A percentile compares a stretch with the other conserved stretches of the same genome.
These are phyloP conservation scores for Pestalotiopsis sp. DNA, from an alignment of 2,329 filamentous ascomycete species.

Conservation along the genomic window DNA sequence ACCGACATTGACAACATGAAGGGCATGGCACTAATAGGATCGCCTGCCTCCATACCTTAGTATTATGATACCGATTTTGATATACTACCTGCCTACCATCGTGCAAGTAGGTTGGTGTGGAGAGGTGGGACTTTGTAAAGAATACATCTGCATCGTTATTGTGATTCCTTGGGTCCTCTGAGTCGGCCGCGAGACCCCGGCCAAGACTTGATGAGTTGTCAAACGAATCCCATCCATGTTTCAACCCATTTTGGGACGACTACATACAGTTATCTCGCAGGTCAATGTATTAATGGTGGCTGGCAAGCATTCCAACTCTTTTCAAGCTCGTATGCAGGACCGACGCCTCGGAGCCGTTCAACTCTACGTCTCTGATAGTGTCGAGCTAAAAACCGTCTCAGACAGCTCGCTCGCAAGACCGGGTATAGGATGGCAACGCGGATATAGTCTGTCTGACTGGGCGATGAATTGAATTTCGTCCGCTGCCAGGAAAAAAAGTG, in stretches of 20 bases:
- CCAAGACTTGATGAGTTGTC: background rate
- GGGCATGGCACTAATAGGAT: background rate
- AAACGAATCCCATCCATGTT: background rate
- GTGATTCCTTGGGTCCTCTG: background rate
- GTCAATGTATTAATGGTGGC: background rate
- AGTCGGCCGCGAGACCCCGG: background rate
- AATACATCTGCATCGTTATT: background rate
- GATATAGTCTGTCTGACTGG: background rate
- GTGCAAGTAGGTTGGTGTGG: background rate
- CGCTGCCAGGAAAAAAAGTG: no score
- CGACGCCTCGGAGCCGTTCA: background rate
- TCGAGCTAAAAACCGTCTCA: background rate
- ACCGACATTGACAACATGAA: conserved; percentile 2
- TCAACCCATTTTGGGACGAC: background rate
- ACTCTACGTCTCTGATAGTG: background rate
- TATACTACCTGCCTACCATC: background rate
- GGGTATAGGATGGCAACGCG: background rate
- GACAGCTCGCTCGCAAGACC: background rate
- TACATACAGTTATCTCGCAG: background rate
- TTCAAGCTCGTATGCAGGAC: background rate
- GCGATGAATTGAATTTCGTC: background rate
- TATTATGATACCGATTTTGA: background rate
- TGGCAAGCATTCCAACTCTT: background rate
- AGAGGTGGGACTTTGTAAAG: background rate
- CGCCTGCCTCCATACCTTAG: background rate